Evolutionary conservation across 1,284 basidiomycete species (phyloP), one percentile per base, ranked within the genome.

Genomic region (Austroboletus novae-zelandiae): DNA sequence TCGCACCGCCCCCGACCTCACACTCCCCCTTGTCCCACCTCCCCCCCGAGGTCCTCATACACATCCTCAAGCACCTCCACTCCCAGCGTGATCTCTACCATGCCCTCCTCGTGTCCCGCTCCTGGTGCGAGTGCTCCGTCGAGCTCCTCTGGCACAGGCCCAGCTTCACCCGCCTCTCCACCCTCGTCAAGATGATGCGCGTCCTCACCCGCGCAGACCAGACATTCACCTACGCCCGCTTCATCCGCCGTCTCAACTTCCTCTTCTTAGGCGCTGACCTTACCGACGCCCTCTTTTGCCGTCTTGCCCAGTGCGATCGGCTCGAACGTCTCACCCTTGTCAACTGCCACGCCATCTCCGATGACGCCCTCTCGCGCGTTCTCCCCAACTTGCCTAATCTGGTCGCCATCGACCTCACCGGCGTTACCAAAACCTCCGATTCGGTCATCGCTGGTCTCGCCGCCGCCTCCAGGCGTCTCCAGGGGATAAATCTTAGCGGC

Each of bases 91-190:
- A 96, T 71, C 77, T 97, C 37, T 83, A 89, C 57, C 77, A 79
- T 54, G 80, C 84, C 43, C 77, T 97, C 51, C 82, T 89, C 49
- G 95, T 98, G 31, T 94, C 88, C 34, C 86, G 91, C 51, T 79
- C 86, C 13, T 99, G 97, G 95, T 98, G 94, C 74, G 86, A 95
- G 62, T 96, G 94, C 69, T 87, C 93, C 9, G 94, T 96, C 48
- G 94, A 98, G 68, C 79, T 98, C 17, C 79, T 99, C 18, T 99
- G 96, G 96, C 89, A 95, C 69, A 89, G 92, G 60, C 95, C 96
- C 15, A 77, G 78, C 48, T 86, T 96, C 65, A 76, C 81, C 49
- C 82, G 81, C 54, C 77, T 85, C 52, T 75, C 79, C 45, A 86
- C 86, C 40, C 79, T 96, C 45, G 79, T 86, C 66, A 88, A 89